Evolutionary conservation across 495 filamentous ascomycete species (phyloP).

Genomic region (Aspergillus kassunensis): DNA sequence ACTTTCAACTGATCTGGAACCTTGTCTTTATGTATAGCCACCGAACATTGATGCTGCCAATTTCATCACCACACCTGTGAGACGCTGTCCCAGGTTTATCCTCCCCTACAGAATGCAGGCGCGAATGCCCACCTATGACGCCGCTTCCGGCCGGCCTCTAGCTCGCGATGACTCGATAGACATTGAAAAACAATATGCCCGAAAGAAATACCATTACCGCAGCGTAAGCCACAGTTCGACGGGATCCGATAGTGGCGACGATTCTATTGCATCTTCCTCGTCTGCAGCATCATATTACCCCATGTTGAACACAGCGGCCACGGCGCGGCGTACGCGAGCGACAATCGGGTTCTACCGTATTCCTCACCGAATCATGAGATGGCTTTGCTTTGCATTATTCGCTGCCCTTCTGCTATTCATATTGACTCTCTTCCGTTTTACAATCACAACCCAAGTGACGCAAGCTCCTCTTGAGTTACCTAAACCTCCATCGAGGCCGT

Average conservation of each 20-base stretch:
- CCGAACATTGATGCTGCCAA: neutral
- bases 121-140: constrained; percentile 29
- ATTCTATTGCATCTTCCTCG: constrained; percentile 24
- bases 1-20: neutral
- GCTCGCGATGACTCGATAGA: constrained; percentile 23
- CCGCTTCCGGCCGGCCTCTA: constrained; percentile 22
- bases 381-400: constrained; percentile 66
- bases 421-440: constrained; percentile 63
- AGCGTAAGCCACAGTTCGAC: constrained; percentile 25
- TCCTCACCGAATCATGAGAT: constrained; percentile 61
- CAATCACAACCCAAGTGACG: constrained; percentile 56
- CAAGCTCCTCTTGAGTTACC: constrained; percentile 53
- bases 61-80: neutral
- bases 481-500: constrained; percentile 55
- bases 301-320: constrained; percentile 44
- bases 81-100: neutral
- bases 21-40: neutral
- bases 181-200: constrained; percentile 36
- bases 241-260: constrained; percentile 27
- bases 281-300: constrained; percentile 48
- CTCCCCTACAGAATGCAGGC: constrained; percentile 28
- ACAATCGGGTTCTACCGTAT: constrained; percentile 52
- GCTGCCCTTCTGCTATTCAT: constrained; percentile 69
- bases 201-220: constrained; percentile 21
- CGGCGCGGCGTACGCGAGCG: constrained; percentile 34